Percentiles rank a stretch among this genome's conserved stretches.
These are phyloP conservation scores for Diutina sp. DNA, from an alignment of 1,139 yeast genomes.

Conservation along the genomic window DNA sequence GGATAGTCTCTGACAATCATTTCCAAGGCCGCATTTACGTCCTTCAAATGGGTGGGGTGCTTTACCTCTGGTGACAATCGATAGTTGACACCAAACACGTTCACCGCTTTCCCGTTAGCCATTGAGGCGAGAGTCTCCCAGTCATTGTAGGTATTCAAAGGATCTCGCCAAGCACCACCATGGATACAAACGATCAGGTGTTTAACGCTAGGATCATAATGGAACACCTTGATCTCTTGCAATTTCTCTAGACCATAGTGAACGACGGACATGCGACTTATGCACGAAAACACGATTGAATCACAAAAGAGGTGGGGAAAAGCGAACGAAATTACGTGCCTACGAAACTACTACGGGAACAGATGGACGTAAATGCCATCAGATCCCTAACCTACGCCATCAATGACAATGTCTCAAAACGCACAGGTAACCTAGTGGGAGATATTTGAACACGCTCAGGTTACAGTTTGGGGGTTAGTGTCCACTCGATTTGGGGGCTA, in stretches of 20 bases:
- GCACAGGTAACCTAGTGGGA: not conserved
- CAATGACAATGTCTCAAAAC: not conserved
- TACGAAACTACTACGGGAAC: not conserved
- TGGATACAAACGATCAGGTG: slow-evolving; percentile 40
- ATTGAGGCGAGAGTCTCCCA: slow-evolving; percentile 24
- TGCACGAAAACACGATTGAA: not conserved
- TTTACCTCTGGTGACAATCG: slow-evolving; percentile 49
- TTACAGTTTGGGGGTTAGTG: not conserved
- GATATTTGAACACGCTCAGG: slow-evolving; percentile 4
- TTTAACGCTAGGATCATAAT: slow-evolving; percentile 1
- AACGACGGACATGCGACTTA: not conserved
- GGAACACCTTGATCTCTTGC: slow-evolving; percentile 9
- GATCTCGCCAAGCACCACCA: slow-evolving; percentile 89
- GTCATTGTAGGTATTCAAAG: slow-evolving; percentile 44
- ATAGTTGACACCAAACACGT: slow-evolving; percentile 45
- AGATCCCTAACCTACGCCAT: not conserved
- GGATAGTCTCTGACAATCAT: slow-evolving; percentile 12
- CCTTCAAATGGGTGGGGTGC: slow-evolving; percentile 56
- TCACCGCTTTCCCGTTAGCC: slow-evolving; percentile 5
- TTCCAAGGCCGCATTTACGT: slow-evolving; percentile 35
- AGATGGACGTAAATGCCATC: not conserved
- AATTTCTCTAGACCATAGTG: slow-evolving; percentile 11
- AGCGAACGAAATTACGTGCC: not conserved
- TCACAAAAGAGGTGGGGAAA: not conserved
- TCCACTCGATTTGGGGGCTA: not conserved